These are phyloP conservation scores for Deuterostichococcus epilithicus DNA, from an alignment of 139 green algal species.

Conservation along the genomic window DNA sequence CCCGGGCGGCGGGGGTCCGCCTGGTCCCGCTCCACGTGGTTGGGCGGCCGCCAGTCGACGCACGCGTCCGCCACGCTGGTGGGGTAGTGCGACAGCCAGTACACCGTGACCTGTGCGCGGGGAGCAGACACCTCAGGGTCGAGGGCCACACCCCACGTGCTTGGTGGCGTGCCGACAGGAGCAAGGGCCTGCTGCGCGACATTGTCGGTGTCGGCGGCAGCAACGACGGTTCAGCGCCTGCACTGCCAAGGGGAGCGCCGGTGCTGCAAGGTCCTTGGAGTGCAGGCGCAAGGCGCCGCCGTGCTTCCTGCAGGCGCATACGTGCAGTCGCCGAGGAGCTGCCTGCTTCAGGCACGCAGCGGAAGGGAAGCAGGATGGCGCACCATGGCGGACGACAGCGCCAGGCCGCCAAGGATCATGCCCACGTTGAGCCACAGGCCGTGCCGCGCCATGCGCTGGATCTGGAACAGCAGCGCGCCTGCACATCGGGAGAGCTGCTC, in stretches of 20 bases:
- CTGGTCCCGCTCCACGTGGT: background rate
- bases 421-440: background rate
- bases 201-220: no score
- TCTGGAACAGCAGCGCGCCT: background rate
- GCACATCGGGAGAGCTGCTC: conserved; percentile 5
- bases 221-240: no score
- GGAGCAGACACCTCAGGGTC: background rate
- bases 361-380: background rate
- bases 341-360: no score
- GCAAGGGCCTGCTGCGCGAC: no score
- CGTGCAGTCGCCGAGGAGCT: no score
- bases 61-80: background rate
- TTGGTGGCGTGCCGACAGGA: no score
- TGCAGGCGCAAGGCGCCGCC: no score
- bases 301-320: no score
- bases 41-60: background rate
- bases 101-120: conserved; percentile 2
- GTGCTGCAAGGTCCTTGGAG: no score
- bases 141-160: no score
- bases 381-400: background rate
- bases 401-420: background rate
- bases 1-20: background rate
- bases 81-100: conserved; percentile 44
- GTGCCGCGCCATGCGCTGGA: background rate
- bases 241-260: no score